Base-by-base conservation (phyloP, 1,284 basidiomycete species). In the Gymnopus androsaceus region DNA sequence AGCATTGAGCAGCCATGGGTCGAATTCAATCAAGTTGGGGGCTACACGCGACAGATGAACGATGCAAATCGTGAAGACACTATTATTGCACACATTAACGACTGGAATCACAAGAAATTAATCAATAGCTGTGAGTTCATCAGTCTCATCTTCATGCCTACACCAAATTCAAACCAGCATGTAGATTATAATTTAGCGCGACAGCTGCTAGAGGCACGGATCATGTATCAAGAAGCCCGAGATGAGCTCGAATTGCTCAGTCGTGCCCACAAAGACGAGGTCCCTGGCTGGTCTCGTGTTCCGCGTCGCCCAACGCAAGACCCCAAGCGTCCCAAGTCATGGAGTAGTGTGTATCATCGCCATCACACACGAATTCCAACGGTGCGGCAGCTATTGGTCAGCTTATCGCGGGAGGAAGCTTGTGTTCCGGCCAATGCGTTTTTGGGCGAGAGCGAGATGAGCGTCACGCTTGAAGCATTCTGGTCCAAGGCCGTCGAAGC, bases 21-120 rank as follows among this genome's bases (percentile, higher is more conserved):
- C 7, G 45, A 38, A 21, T 33, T 49, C 14, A 55, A 55, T n/a
- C 34, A 49, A 37, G 46, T 47, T 6, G 46, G 46, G 21, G 53
- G 31, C 12, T 47, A 33, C 27, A 47, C 54, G 15, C 45, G 54
- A 17, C 54, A 55, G 33, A 55, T 55, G 54, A 55, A 55, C 21
- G 54, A 55, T 40, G 54, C 45, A n/a, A 45, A 55, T 50, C 46
- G 47, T 17, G 45, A 55, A n/a, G 54, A 55, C 47, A 55, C 46
- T 14, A 36, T 55, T 9, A 47, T 49, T 50, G 54, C 46, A 14
- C 46, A 49, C 31, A 45, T 48, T 28, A 36, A 47, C 11, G 46
- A 49, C 21, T 55, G 54, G 54, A 55, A 55, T 31, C 40, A 34
- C 17, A 23, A 28, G 17, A 55, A 55, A 50, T 23, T 30, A 2